Conservation (phyloP, 2,329 filamentous ascomycete genomes). For the Penicillium sp. region DNA sequence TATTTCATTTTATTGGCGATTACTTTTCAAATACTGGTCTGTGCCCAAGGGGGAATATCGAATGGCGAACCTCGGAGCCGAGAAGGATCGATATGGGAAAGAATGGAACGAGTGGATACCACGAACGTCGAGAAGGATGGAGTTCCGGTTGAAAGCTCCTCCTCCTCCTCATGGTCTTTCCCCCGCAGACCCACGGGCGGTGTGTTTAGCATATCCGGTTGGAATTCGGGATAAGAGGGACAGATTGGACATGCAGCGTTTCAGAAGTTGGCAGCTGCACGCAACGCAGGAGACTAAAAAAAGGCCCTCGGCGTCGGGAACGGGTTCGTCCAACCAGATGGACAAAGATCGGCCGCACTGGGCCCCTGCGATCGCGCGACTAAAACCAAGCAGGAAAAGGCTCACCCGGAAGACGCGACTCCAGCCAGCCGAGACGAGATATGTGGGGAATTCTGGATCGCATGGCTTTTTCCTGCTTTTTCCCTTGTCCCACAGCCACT, state of each 20-base stretch:
- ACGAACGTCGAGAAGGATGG: constrained; percentile 12
- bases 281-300: constrained; percentile 2
- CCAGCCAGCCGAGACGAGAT: constrained; percentile 24
- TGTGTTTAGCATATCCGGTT: constrained; percentile 4
- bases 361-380: constrained; percentile 19
- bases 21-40: not conserved
- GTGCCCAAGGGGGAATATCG: not conserved
- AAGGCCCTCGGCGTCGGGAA: constrained; percentile 5
- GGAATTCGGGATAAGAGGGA: not conserved
- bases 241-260: constrained; percentile 11
- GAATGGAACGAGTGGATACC: constrained; percentile 15
- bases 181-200: not conserved
- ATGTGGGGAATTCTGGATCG: constrained; percentile 24
- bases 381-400: constrained; percentile 14
- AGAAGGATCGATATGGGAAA: constrained; percentile 3
- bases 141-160: not conserved
- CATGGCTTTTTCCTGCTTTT: constrained; percentile 14
- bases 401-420: constrained; percentile 16
- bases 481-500: constrained; percentile 12
- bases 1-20: not conserved
- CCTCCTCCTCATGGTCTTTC: not conserved
- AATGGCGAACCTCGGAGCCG: not conserved
- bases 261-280: constrained; percentile 9
- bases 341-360: constrained; percentile 24
- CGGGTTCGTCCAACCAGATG: constrained; percentile 20